Percentiles rank a stretch among this genome's conserved stretches.
phyloP scores from a whole-genome alignment of 73 alveolate species.

The Stentor roeselii region DNA sequence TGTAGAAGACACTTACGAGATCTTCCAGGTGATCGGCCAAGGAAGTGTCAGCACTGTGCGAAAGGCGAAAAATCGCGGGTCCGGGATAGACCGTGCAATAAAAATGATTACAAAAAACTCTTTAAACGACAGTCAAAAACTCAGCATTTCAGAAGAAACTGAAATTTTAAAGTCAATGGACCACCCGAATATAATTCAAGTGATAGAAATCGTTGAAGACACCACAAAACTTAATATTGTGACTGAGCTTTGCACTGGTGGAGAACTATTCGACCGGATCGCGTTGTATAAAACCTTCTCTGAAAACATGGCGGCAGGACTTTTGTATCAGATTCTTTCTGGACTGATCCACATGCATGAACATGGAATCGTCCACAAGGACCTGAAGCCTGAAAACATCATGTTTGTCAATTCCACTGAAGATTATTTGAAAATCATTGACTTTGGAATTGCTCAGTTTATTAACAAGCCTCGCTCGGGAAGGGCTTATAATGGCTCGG shows the following conservation, averaged over 20 bases:
- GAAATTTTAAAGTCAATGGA: slow-evolving; percentile 9
- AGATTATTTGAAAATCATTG: slow-evolving; percentile 30
- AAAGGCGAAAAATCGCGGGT: not conserved
- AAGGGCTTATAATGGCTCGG: not conserved
- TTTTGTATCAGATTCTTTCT: slow-evolving; percentile 33
- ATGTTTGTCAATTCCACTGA: slow-evolving; percentile 31
- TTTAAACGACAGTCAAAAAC: not conserved
- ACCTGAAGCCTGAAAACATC: slow-evolving; percentile 43
- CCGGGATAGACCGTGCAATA: slow-evolving; percentile 7
- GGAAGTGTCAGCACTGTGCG: slow-evolving; percentile 17
- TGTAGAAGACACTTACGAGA: not conserved
- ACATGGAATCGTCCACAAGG: slow-evolving; percentile 47
- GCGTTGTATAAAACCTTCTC: not conserved
- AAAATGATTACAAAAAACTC: not conserved
- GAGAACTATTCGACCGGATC: not conserved
- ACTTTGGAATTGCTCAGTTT: slow-evolving; percentile 23
- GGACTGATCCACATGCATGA: slow-evolving; percentile 33
- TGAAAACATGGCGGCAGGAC: slow-evolving; percentile 39
- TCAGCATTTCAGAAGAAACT: not conserved
- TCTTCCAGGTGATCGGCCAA: not conserved
- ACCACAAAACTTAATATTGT: not conserved
- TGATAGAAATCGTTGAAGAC: not conserved
- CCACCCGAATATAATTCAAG: not conserved
- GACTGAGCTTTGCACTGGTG: slow-evolving; percentile 11
- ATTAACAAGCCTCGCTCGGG: not conserved